phyloP scores from a whole-genome alignment of 305 asterid genomes.

The Plantago lanceolata region DNA sequence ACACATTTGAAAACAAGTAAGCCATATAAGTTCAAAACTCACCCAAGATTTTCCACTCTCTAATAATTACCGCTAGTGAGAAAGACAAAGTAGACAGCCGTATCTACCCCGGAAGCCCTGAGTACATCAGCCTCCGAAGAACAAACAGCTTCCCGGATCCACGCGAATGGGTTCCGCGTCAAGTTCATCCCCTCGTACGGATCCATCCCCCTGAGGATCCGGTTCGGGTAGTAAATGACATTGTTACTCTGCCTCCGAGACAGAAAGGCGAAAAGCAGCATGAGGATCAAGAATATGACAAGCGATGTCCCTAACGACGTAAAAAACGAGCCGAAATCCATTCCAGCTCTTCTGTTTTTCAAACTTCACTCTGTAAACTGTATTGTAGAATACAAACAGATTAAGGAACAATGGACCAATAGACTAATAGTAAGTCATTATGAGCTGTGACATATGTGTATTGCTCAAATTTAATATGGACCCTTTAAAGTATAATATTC shows the following conservation, averaged over 20 bases:
- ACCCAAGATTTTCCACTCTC: too few species aligned
- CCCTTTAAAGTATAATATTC: neutral
- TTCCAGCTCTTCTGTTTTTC: slow-evolving; percentile 13
- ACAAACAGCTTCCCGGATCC: slow-evolving; percentile 74
- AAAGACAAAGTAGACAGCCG: slow-evolving; percentile 92
- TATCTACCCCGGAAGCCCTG: slow-evolving; percentile 73
- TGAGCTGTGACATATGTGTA: neutral
- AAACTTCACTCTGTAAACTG: neutral
- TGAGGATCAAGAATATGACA: slow-evolving; percentile 50
- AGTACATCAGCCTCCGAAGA: slow-evolving; percentile 80
- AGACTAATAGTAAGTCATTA: too few species aligned
- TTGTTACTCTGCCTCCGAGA: slow-evolving; percentile 60
- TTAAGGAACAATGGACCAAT: too few species aligned
- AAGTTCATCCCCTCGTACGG: slow-evolving; percentile 59
- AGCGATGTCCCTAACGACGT: slow-evolving; percentile 88
- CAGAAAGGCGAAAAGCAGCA: slow-evolving; percentile 77
- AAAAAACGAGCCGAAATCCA: slow-evolving; percentile 84
- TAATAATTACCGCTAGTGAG: slow-evolving; percentile 54
- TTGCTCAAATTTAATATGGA: neutral
- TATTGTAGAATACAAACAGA: neutral
- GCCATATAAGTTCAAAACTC: too few species aligned
- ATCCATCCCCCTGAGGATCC: slow-evolving; percentile 72
- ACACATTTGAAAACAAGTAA: neutral
- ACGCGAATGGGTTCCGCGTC: slow-evolving; percentile 70
- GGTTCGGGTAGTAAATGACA: slow-evolving; percentile 71